Evolutionary conservation across 495 filamentous ascomycete species (phyloP).

Genomic region (Astrocystis sublimbata): DNA sequence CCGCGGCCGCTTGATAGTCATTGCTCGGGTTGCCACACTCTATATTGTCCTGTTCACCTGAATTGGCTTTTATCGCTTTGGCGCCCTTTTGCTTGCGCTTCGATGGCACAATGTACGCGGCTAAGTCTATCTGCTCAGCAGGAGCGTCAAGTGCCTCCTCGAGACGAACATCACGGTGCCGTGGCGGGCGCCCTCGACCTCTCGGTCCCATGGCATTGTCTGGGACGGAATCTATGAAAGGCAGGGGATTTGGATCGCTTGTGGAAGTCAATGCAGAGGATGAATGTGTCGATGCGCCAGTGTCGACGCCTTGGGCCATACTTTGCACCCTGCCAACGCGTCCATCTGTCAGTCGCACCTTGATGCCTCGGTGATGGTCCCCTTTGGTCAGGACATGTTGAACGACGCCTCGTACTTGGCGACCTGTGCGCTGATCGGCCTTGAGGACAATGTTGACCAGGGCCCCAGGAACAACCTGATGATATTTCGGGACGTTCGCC

Average conservation of each 20-base stretch:
- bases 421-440: conserved; percentile 67
- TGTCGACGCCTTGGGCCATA: conserved; percentile 35
- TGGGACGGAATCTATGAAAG: conserved; percentile 12
- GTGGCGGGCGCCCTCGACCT: conserved; percentile 20
- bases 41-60: conserved; percentile 13
- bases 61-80: conserved; percentile 21
- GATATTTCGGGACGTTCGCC: conserved; percentile 46
- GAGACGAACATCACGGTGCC: conserved; percentile 22
- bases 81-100: conserved; percentile 36
- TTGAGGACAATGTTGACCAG: conserved; percentile 70
- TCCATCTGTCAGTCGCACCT: conserved; percentile 68
- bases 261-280: conserved; percentile 21
- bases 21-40: conserved; percentile 7
- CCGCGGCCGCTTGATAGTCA: conserved; percentile 7
- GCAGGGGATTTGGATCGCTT: neutral
- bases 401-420: conserved; percentile 62
- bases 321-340: conserved; percentile 43
- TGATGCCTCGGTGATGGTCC: conserved; percentile 74
- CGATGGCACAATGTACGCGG: conserved; percentile 49
- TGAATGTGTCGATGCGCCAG: conserved; percentile 20
- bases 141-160: conserved; percentile 29
- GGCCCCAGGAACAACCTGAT: conserved; percentile 57
- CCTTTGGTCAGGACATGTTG: conserved; percentile 65
- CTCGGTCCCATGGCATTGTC: conserved; percentile 6
- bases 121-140: conserved; percentile 34